phyloP scores from a whole-genome alignment of 2,329 filamentous ascomycete species.

The Fusarium avenaceum region DNA sequence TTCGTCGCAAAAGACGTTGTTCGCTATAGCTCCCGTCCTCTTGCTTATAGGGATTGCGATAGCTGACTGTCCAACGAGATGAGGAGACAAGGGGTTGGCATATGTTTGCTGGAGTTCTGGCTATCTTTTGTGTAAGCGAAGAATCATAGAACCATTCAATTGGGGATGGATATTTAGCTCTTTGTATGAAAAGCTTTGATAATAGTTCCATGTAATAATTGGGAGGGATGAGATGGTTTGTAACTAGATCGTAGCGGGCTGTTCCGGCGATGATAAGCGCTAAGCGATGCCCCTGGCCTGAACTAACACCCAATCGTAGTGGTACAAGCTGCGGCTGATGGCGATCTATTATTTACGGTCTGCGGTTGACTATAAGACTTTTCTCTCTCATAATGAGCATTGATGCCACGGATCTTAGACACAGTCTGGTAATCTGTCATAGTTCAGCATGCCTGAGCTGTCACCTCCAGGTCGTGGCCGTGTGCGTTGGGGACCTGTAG shows the following conservation, averaged over 20 bases:
- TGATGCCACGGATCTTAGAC: too few species aligned
- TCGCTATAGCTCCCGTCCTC: constrained; percentile 30
- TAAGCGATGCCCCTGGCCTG: constrained; percentile 8
- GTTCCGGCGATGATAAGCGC: constrained; percentile 14
- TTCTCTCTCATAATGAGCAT: not conserved
- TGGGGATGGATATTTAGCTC: constrained; percentile 14
- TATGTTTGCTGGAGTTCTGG: constrained; percentile 16
- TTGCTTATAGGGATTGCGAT: constrained; percentile 2
- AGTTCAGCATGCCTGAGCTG: constrained; percentile 20
- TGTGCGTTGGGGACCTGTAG: constrained; percentile 38
- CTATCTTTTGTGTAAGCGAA: constrained; percentile 30
- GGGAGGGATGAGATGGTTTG: not conserved
- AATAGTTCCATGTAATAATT: not conserved
- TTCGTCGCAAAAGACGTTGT: constrained; percentile 32
- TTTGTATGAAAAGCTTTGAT: not conserved
- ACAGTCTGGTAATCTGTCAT: not conserved
- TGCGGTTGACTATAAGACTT: not conserved
- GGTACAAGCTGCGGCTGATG: constrained; percentile 17
- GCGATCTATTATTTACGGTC: not conserved
- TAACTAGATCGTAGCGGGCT: not conserved
- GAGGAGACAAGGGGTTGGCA: not conserved
- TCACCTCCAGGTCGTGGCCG: constrained; percentile 21
- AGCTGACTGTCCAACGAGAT: not conserved
- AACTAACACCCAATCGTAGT: constrained; percentile 1
- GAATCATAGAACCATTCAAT: constrained; percentile 13